phyloP scores from a whole-genome alignment of 768 basidiomycete genomes.

The Pulveroboletus sp. region DNA sequence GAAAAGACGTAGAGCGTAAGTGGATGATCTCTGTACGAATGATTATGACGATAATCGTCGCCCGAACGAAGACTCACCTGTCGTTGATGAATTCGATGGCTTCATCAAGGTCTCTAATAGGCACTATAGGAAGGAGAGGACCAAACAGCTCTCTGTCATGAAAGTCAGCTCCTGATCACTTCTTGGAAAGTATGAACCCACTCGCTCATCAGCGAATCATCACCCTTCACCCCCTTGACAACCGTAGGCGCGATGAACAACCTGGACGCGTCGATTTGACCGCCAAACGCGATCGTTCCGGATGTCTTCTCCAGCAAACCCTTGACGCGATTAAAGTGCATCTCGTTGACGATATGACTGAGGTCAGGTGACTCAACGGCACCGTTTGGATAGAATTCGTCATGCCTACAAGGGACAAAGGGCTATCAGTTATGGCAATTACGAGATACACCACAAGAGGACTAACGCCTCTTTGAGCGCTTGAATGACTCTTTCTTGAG shows the following conservation, averaged over 20 bases:
- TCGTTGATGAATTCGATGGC: conserved; percentile 66
- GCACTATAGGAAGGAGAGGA: conserved; percentile 70
- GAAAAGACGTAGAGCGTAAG: conserved; percentile 78
- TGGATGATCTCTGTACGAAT: conserved; percentile 56
- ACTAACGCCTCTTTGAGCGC: conserved; percentile 43
- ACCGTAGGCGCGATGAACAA: conserved; percentile 71
- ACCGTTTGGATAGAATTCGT: conserved; percentile 39
- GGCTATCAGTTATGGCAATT: not conserved
- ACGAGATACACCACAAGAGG: not conserved
- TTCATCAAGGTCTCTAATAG: conserved; percentile 64
- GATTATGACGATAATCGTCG: not conserved
- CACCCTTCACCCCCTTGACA: conserved; percentile 53
- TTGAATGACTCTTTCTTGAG: conserved; percentile 36
- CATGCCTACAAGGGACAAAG: conserved; percentile 11
- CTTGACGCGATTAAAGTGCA: conserved; percentile 58
- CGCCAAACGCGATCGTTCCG: conserved; percentile 63
- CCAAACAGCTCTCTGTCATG: conserved; percentile 73
- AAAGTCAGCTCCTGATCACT: not conserved
- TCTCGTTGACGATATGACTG: conserved; percentile 47
- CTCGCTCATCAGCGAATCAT: conserved; percentile 78
- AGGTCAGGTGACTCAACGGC: conserved; percentile 41
- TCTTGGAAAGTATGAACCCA: conserved; percentile 31
- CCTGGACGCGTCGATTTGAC: conserved; percentile 49
- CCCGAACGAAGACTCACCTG: conserved; percentile 34
- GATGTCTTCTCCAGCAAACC: conserved; percentile 59